Evolutionary conservation across 2,329 filamentous ascomycete species (phyloP).

Genomic region (Alternaria solani): DNA sequence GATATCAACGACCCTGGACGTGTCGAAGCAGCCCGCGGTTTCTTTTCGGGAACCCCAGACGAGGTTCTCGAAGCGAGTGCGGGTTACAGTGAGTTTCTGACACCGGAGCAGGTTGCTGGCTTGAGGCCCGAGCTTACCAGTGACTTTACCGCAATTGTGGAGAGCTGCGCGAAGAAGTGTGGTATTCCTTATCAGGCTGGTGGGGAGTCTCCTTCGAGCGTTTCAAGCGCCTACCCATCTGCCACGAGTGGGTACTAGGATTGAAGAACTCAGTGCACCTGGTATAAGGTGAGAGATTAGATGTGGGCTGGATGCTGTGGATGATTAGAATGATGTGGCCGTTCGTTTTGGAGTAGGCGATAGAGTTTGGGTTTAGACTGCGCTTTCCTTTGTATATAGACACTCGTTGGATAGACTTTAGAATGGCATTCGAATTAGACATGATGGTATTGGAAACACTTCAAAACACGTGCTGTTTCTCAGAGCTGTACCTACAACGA

Average conservation of each 20-base stretch:
- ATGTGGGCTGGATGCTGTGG: background rate
- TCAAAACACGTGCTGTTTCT: background rate
- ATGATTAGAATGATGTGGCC: background rate
- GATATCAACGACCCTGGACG: constrained; percentile 49
- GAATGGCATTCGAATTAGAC: background rate
- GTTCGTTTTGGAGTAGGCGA: background rate
- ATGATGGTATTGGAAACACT: background rate
- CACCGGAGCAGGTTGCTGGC: constrained; percentile 21
- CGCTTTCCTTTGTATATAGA: constrained; percentile 6
- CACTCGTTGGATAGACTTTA: background rate
- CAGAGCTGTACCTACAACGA: background rate
- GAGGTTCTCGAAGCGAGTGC: constrained; percentile 26
- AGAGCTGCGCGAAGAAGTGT: constrained; percentile 32
- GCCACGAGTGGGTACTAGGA: constrained; percentile 1
- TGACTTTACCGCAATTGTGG: constrained; percentile 26
- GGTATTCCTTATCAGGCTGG: constrained; percentile 23
- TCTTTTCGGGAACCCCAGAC: constrained; percentile 36
- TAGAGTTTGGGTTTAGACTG: background rate
- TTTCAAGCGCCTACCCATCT: background rate
- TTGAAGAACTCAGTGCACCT: background rate
- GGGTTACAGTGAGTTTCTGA: constrained; percentile 28
- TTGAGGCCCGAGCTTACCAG: constrained; percentile 24
- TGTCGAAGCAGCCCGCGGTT: constrained; percentile 42
- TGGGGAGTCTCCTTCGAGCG: background rate
- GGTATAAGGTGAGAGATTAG: fast-evolving